phyloP scores from a whole-genome alignment of 352 stramenopile species.

The Peronosclerospora sorghi region DNA sequence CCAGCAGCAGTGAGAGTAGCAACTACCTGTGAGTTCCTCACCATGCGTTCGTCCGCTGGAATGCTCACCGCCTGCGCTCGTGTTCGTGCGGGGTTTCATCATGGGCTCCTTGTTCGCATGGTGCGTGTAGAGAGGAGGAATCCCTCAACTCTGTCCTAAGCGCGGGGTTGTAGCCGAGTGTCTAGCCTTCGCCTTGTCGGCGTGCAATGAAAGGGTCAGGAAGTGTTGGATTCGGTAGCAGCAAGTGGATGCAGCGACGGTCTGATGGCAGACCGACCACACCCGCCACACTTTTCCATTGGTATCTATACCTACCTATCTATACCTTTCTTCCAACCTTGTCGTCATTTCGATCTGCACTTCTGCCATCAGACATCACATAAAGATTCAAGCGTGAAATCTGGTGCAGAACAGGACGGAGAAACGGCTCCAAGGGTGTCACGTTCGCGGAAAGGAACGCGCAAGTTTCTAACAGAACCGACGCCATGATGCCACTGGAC shows the following conservation, averaged over 20 bases:
- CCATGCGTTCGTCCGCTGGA: no score
- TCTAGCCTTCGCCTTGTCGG: constrained; percentile 14
- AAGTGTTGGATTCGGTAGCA: constrained; percentile 60
- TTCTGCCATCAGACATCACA: background rate
- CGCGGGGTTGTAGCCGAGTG: constrained; percentile 9
- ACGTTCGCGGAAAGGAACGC: constrained; percentile 11
- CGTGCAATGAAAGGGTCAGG: constrained; percentile 13
- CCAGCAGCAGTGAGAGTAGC: background rate
- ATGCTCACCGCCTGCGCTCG: no score
- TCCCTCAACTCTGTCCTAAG: constrained; percentile 15
- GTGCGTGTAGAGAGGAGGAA: background rate
- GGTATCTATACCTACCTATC: no score
- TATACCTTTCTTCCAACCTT: constrained; percentile 55
- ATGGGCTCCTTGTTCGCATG: no score
- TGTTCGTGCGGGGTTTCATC: no score
- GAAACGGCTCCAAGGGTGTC: constrained; percentile 24
- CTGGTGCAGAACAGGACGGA: constrained; percentile 11
- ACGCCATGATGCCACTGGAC: background rate
- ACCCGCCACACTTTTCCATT: no score
- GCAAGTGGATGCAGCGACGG: constrained; percentile 48
- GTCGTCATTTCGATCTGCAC: constrained; percentile 18
- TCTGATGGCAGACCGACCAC: no score
- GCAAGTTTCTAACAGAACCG: constrained; percentile 7
- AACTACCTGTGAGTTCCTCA: no score
- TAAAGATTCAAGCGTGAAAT: constrained; percentile 1